A percentile compares a stretch with the other conserved stretches of the same genome.
These are phyloP conservation scores for Lachancea sp. DNA, from an alignment of 805 yeast genomes.

Conservation along the genomic window DNA sequence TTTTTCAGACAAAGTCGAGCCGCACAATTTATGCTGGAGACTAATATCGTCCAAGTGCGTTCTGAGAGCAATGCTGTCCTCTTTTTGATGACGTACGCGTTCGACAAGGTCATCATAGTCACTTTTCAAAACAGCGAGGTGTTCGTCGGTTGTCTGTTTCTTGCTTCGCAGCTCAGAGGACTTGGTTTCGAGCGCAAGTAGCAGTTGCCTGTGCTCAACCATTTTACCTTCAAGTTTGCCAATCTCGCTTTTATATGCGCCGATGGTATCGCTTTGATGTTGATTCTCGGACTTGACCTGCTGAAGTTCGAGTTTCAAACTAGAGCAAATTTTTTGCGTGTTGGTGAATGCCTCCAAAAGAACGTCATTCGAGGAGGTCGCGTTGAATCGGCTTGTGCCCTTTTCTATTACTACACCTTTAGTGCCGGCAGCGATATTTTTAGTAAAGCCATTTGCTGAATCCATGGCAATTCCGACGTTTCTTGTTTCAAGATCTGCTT, in stretches of 20 bases:
- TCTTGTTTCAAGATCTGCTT: conserved; percentile 37
- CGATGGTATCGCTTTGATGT: conserved; percentile 23
- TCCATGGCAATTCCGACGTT: conserved; percentile 35
- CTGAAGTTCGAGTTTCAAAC: conserved; percentile 31
- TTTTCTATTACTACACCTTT: conserved; percentile 13
- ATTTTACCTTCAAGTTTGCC: conserved; percentile 20
- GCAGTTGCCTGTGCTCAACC: conserved; percentile 18
- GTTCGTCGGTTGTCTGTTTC: conserved; percentile 19
- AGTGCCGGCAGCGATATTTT: too few species aligned
- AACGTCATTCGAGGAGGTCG: conserved; percentile 32
- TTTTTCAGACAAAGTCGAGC: conserved; percentile 20
- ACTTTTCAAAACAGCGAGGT: conserved; percentile 19
- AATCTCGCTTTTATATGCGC: conserved; percentile 18
- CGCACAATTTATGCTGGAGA: conserved; percentile 18
- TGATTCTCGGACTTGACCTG: conserved; percentile 24
- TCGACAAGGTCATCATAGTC: conserved; percentile 17
- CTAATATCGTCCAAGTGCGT: conserved; percentile 23
- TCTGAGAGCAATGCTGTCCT: conserved; percentile 20
- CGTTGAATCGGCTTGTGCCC: not conserved
- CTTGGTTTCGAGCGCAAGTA: conserved; percentile 21
- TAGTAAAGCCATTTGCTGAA: too few species aligned
- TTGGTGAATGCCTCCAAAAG: conserved; percentile 36
- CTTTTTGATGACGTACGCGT: conserved; percentile 17
- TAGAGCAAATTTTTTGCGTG: conserved; percentile 34
- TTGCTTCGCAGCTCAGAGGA: conserved; percentile 19